phyloP scores from a whole-genome alignment of 1,284 basidiomycete genomes.

The Thelephora terrestris region DNA sequence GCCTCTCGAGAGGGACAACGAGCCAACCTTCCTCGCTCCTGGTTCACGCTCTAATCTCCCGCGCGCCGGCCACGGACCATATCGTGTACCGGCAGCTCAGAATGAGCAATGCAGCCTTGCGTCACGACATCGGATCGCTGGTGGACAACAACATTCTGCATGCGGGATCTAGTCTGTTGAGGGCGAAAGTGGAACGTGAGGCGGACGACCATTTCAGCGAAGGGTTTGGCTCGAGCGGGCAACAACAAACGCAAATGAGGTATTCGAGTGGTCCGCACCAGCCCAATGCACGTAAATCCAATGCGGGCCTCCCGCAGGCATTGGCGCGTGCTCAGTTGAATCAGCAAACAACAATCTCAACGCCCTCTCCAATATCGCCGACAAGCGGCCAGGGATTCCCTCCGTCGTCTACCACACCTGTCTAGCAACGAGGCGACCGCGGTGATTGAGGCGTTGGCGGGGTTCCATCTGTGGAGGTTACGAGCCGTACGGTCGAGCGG shows the following conservation, averaged over 20 bases:
- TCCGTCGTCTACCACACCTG: constrained; percentile 31
- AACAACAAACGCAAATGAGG: not conserved
- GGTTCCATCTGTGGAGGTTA: too few relatives aligned
- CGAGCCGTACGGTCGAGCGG: too few relatives aligned
- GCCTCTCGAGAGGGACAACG: too few relatives aligned
- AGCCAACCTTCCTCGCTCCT: constrained; percentile 60
- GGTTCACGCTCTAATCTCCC: constrained; percentile 57
- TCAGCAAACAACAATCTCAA: not conserved
- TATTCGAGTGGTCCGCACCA: not conserved
- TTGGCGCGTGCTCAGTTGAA: not conserved
- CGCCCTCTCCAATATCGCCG: too few relatives aligned
- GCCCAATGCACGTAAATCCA: not conserved
- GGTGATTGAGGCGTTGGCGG: too few relatives aligned
- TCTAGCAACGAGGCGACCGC: constrained; percentile 31
- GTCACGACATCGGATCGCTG: constrained; percentile 45
- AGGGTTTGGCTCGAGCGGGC: not conserved
- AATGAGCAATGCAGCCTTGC: too few relatives aligned
- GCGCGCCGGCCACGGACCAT: constrained; percentile 41
- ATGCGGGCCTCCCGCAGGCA: not conserved
- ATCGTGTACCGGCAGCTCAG: constrained; percentile 52
- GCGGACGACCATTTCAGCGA: not conserved
- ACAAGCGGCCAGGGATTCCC: constrained; percentile 13
- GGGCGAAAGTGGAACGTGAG: too few relatives aligned
- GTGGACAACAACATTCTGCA: constrained; percentile 41
- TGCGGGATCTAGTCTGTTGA: too few relatives aligned